Base-by-base conservation (phyloP, 768 basidiomycete genomes). In the Tephrocybe sp. region DNA sequence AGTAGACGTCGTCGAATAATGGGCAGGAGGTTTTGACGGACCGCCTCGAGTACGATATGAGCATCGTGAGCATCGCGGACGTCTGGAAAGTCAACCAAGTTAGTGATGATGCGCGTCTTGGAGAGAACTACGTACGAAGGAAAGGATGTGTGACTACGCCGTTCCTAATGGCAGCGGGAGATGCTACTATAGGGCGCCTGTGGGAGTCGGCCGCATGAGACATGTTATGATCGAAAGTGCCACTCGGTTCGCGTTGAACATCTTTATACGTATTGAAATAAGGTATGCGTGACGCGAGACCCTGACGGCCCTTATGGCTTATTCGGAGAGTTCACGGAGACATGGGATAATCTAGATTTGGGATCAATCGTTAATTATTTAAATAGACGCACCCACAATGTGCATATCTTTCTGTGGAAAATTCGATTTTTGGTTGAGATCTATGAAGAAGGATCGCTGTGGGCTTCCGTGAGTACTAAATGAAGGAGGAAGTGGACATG, bases 61-160 rank as follows among this genome's bases (percentile, higher is more conserved):
- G 88, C 88, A 61, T 91, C 88, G 52, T 80, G 78, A n/a, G 86
- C 86, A 64, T 89, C 86, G 13, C 88, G 83, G 28, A 90, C 78
- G 60, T 89, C 89, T 91, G 37, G 2, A 26, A 22, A 5, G 26
- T 26, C 25, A 25, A 44, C 45, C 24, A 39, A 11, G 36, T 37
- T 37, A 37, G 36, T 15, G 15, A 5, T 34, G 32, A 16, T 21
- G 12, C 6, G 16, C 7, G 6, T 19, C 9, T 3, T 7, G 18
- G 18, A 19, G 36, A 7, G 21, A 42, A 35, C 25, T 26, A 65
- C 71, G 15, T 60, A 78, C 77, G 77, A 47, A 79, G 72, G 25
- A 72, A 70, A 35, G 77, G 77, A 56, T 79, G 77, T 1, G 76
- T 78, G 25, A 79, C 71, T 22, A 69, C 60, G 9, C 64, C 50